phyloP scores from a whole-genome alignment of 345 rosid species.

The Capsella bursapastoris region DNA sequence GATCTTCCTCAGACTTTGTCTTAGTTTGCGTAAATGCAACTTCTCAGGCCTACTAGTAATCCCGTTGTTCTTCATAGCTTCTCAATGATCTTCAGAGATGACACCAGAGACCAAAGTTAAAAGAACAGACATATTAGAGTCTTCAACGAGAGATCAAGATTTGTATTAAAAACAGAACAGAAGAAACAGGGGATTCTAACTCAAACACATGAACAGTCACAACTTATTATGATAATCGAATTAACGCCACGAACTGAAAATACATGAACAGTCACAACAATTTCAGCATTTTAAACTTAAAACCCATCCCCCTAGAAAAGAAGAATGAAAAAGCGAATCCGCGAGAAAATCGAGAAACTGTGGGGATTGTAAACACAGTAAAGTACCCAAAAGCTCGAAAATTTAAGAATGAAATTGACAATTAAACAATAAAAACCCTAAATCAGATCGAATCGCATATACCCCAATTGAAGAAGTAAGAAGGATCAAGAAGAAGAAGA shows the following conservation, averaged over 20 bases:
- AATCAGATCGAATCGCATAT: slow-evolving; percentile 24
- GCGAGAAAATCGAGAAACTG: slow-evolving; percentile 28
- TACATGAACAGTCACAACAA: slow-evolving; percentile 1
- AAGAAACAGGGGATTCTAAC: not conserved
- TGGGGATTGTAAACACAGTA: slow-evolving; percentile 29
- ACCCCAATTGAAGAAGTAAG: slow-evolving; percentile 26
- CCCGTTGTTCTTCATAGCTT: slow-evolving; percentile 54
- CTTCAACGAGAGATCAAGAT: not conserved
- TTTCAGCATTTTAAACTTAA: slow-evolving; percentile 11
- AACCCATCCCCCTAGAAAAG: not conserved
- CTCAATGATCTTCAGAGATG: slow-evolving; percentile 50
- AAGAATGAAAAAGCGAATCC: not conserved
- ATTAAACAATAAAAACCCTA: slow-evolving; percentile 14
- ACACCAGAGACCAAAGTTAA: slow-evolving; percentile 3
- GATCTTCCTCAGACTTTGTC: slow-evolving; percentile 50
- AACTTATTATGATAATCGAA: slow-evolving; percentile 26
- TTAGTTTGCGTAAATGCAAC: slow-evolving; percentile 41
- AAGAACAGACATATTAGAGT: slow-evolving; percentile 10
- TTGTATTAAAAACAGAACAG: not conserved
- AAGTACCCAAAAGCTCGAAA: slow-evolving; percentile 30
- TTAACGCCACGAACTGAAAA: slow-evolving; percentile 12
- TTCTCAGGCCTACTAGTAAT: slow-evolving; percentile 38
- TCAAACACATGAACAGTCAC: not conserved
- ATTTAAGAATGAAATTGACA: slow-evolving; percentile 17
- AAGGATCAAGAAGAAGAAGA: slow-evolving; percentile 31